Percentiles rank a stretch among this genome's conserved stretches.
Conservation (phyloP, 2,329 filamentous ascomycete genomes). For the Aureobasidium sp. region DNA sequence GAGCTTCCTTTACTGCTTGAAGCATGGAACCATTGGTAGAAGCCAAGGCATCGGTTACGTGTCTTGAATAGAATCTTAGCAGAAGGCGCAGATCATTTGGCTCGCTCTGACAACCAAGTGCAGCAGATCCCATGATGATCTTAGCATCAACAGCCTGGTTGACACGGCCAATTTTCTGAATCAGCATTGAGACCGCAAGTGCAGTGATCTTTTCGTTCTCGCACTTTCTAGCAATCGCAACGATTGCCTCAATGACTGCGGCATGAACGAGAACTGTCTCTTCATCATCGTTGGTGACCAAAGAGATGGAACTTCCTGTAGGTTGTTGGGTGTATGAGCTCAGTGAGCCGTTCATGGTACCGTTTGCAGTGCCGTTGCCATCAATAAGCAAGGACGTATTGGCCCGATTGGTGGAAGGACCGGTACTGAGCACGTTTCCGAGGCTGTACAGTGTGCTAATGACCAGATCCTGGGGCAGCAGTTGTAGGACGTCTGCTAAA, state of each 20-base stretch:
- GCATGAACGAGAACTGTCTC: slow-evolving; percentile 70
- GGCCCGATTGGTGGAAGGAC: slow-evolving; percentile 47
- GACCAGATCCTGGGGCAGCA: slow-evolving; percentile 82
- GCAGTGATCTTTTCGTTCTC: slow-evolving; percentile 89
- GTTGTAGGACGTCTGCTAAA: slow-evolving; percentile 71
- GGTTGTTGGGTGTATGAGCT: slow-evolving; percentile 26
- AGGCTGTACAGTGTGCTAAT: slow-evolving; percentile 94
- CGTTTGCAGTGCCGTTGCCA: slow-evolving; percentile 30
- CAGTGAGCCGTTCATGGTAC: slow-evolving; percentile 18
- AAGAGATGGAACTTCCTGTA: slow-evolving; percentile 67
- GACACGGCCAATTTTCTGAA: slow-evolving; percentile 91
- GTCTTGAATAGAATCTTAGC: slow-evolving; percentile 72
- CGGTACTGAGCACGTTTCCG: slow-evolving; percentile 87
- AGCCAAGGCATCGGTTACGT: slow-evolving; percentile 65
- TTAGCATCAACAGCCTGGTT: slow-evolving; percentile 72
- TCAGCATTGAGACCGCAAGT: slow-evolving; percentile 85
- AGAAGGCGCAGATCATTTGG: slow-evolving; percentile 77
- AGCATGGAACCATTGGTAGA: slow-evolving; percentile 62
- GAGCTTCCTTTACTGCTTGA: slow-evolving; percentile 71
- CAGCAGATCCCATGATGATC: slow-evolving; percentile 76
- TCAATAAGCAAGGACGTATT: slow-evolving; percentile 43
- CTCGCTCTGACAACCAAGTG: slow-evolving; percentile 68
- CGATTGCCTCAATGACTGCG: slow-evolving; percentile 92
- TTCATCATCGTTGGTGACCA: slow-evolving; percentile 68
- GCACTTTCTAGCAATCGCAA: slow-evolving; percentile 74